A percentile compares a stretch with the other conserved stretches of the same genome.
Evolutionary conservation across 495 filamentous ascomycete species (phyloP).

Genomic region (Penicillium argentinense): DNA sequence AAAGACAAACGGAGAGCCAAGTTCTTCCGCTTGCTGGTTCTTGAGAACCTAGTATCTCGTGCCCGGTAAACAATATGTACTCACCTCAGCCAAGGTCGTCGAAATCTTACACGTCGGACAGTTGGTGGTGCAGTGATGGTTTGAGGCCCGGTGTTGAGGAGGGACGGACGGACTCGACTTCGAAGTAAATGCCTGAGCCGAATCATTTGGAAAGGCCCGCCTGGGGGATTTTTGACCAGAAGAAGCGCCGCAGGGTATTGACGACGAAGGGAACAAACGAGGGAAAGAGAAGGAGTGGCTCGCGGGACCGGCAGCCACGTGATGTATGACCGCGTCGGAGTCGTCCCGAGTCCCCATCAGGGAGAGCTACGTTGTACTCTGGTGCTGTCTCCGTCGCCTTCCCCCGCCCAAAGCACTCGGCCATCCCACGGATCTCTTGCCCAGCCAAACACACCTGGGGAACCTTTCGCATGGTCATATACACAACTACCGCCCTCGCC

Average conservation of each 20-base stretch:
- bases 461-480: too few relatives aligned
- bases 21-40: too few relatives aligned
- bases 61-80: background rate
- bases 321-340: conserved; percentile 27
- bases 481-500: too few relatives aligned
- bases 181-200: conserved; percentile 33
- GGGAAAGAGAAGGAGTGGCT: background rate
- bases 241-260: background rate
- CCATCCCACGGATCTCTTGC: too few relatives aligned
- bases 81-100: conserved; percentile 42
- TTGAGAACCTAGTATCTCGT: too few relatives aligned
- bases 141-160: conserved; percentile 23
- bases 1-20: too few relatives aligned
- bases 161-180: conserved; percentile 22
- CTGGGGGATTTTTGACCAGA: conserved; percentile 10
- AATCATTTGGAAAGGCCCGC: conserved; percentile 38
- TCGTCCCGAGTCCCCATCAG: conserved; percentile 5
- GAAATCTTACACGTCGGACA: conserved; percentile 39
- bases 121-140: conserved; percentile 15
- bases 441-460: too few relatives aligned
- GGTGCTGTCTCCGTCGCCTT: background rate
- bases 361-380: background rate
- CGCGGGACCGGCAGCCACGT: conserved; percentile 17
- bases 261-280: conserved; percentile 1
- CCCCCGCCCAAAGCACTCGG: too few relatives aligned